Evolutionary conservation across 768 basidiomycete species (phyloP).

Genomic region (Rhodosporidiobolus odoratus): DNA sequence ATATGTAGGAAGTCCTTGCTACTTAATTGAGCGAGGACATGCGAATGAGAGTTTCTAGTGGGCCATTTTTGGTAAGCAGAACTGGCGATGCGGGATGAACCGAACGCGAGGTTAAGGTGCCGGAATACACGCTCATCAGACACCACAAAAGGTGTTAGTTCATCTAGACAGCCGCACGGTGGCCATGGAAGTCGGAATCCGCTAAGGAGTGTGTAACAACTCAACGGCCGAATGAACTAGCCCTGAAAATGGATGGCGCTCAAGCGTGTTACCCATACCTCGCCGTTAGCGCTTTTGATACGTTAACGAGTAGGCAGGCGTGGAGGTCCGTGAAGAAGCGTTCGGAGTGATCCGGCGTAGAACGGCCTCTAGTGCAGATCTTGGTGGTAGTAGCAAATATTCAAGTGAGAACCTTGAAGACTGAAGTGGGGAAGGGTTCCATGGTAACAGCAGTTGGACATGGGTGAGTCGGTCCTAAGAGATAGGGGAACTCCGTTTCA

Average conservation of each 20-base stretch:
- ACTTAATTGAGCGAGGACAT: constrained; percentile 51
- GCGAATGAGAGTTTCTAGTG: constrained; percentile 66
- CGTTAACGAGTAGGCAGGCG: constrained; percentile 70
- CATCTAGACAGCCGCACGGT: constrained; percentile 82
- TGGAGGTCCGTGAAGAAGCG: constrained; percentile 73
- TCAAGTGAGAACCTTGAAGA: constrained; percentile 79
- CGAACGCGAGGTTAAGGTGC: constrained; percentile 66
- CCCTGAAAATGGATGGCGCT: constrained; percentile 88
- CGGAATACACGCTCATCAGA: constrained; percentile 72
- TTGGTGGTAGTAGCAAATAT: constrained; percentile 85
- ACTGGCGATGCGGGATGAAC: constrained; percentile 69
- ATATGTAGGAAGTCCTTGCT: constrained; percentile 59
- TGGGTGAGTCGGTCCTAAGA: constrained; percentile 80
- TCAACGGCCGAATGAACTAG: constrained; percentile 86
- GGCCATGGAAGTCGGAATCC: constrained; percentile 80
- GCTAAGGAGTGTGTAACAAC: constrained; percentile 83
- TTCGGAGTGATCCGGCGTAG: constrained; percentile 67
- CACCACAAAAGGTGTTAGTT: constrained; percentile 81
- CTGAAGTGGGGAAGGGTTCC: constrained; percentile 85
- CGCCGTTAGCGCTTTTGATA: constrained; percentile 65
- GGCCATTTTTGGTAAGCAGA: constrained; percentile 70
- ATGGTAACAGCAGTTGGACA: constrained; percentile 81
- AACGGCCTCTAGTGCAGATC: constrained; percentile 79
- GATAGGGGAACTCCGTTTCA: too few relatives aligned
- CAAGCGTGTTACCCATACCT: constrained; percentile 79